A percentile compares a stretch with the other conserved stretches of the same genome.
phyloP scores from a whole-genome alignment of 768 basidiomycete species.

The Suillus plorans region DNA sequence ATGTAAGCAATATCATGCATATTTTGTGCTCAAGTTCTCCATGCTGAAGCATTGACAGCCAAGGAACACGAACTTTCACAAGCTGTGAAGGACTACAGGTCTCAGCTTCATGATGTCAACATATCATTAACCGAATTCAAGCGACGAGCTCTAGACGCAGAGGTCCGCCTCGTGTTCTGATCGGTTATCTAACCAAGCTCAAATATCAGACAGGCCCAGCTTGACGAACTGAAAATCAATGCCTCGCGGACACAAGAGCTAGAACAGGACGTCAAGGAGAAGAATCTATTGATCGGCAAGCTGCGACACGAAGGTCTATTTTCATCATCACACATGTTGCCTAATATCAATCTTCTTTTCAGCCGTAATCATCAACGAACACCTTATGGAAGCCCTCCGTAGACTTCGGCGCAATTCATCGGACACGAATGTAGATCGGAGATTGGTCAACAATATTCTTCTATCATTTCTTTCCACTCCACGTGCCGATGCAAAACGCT shows the following conservation, averaged over 20 bases:
- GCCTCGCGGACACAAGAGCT: slow-evolving; percentile 67
- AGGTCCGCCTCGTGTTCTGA: slow-evolving; percentile 47
- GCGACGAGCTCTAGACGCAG: slow-evolving; percentile 82
- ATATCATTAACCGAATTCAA: slow-evolving; percentile 89
- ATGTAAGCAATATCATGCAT: slow-evolving; percentile 48
- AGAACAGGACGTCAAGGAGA: slow-evolving; percentile 93
- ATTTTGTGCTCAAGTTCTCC: not conserved
- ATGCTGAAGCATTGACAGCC: slow-evolving; percentile 43
- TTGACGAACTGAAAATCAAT: slow-evolving; percentile 72
- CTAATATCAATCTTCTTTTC: slow-evolving; percentile 7
- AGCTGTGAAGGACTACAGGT: slow-evolving; percentile 80
- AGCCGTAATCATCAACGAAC: slow-evolving; percentile 98
- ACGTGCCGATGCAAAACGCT: slow-evolving; percentile 90
- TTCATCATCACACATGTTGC: not conserved
- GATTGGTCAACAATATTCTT: slow-evolving; percentile 92
- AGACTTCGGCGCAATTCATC: slow-evolving; percentile 84
- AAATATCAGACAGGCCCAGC: slow-evolving; percentile 50
- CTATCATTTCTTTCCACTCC: slow-evolving; percentile 89
- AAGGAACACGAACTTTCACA: slow-evolving; percentile 90
- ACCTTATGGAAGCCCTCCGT: slow-evolving; percentile 96
- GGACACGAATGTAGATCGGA: slow-evolving; percentile 86
- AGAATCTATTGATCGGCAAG: slow-evolving; percentile 92
- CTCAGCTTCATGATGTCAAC: slow-evolving; percentile 66
- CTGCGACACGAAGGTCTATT: slow-evolving; percentile 86
- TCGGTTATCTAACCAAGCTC: not conserved